phyloP scores from a whole-genome alignment of 441 rosid genomes.

The Geranium incanum region DNA sequence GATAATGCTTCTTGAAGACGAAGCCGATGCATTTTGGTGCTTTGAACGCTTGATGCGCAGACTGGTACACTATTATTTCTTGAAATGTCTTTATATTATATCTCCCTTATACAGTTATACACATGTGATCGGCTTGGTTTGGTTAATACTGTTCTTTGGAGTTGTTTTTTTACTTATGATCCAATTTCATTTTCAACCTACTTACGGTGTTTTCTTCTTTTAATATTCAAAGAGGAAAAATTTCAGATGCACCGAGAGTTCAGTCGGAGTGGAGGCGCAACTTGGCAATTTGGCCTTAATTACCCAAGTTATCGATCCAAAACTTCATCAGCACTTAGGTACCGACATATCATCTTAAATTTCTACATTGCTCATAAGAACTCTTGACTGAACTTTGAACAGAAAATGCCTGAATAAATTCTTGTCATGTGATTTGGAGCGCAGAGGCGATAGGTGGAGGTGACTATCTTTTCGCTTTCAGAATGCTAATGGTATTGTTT shows the following conservation, averaged over 20 bases:
- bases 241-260: slow-evolving; percentile 78
- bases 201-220: slow-evolving; percentile 27
- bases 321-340: slow-evolving; percentile 96
- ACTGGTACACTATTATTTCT: slow-evolving; percentile 42
- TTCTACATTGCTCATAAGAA: neutral
- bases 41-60: slow-evolving; percentile 93
- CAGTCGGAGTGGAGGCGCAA: slow-evolving; percentile 87
- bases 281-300: slow-evolving; percentile 73
- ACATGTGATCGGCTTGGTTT: too few relatives aligned
- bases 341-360: slow-evolving; percentile 1
- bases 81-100: too few relatives aligned
- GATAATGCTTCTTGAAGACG: slow-evolving; percentile 84
- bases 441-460: slow-evolving; percentile 92
- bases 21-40: slow-evolving; percentile 96
- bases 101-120: too few relatives aligned
- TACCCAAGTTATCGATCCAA: slow-evolving; percentile 88
- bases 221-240: slow-evolving; percentile 64
- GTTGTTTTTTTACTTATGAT: neutral
- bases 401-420: too few relatives aligned
- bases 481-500: slow-evolving; percentile 95
- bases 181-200: slow-evolving; percentile 15
- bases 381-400: neutral
- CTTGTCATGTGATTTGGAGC: slow-evolving; percentile 15
- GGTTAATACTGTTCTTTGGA: neutral
- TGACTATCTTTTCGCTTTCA: slow-evolving; percentile 83